Percentiles rank a stretch among this genome's conserved stretches.
phyloP scores from a whole-genome alignment of 208 protist genomes.

The Naegleria fowleri region DNA sequence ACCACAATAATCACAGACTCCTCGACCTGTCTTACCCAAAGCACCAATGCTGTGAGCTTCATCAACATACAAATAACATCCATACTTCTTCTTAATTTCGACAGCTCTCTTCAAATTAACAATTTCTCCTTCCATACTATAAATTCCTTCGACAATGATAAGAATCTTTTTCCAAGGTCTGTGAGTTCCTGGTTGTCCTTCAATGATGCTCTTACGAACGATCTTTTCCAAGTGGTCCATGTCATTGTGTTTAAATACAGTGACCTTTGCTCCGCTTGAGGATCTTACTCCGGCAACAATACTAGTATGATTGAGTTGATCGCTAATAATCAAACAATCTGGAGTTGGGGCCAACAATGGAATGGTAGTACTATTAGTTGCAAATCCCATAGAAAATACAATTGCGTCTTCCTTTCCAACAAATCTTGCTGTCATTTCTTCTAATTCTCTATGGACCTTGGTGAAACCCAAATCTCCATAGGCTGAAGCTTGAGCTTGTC shows the following conservation, averaged over 20 bases:
- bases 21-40: constrained; percentile 10
- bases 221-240: constrained; percentile 78
- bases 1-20: constrained; percentile 15
- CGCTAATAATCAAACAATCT: constrained; percentile 63
- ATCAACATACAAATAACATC: constrained; percentile 91
- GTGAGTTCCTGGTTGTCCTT: constrained; percentile 31
- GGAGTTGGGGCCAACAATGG: constrained; percentile 83
- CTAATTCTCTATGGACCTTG: constrained; percentile 61
- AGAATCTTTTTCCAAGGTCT: constrained; percentile 66
- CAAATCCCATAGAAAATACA: constrained; percentile 85
- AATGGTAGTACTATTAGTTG: constrained; percentile 73
- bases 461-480: constrained; percentile 62
- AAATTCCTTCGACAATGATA: constrained; percentile 93
- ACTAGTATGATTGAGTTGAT: constrained; percentile 93
- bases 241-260: constrained; percentile 87
- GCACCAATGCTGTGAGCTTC: constrained; percentile 95
- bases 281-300: constrained; percentile 88
- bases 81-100: constrained; percentile 89
- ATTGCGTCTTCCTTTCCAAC: constrained; percentile 86
- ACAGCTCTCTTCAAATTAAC: constrained; percentile 85
- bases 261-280: constrained; percentile 67
- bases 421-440: constrained; percentile 80
- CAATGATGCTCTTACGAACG: constrained; percentile 45
- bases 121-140: constrained; percentile 97
- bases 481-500: constrained; percentile 60